Percentiles rank a stretch among this genome's conserved stretches.
These are phyloP conservation scores for Psilocybe tampanensis DNA, from an alignment of 768 basidiomycete genomes.

Conservation along the genomic window DNA sequence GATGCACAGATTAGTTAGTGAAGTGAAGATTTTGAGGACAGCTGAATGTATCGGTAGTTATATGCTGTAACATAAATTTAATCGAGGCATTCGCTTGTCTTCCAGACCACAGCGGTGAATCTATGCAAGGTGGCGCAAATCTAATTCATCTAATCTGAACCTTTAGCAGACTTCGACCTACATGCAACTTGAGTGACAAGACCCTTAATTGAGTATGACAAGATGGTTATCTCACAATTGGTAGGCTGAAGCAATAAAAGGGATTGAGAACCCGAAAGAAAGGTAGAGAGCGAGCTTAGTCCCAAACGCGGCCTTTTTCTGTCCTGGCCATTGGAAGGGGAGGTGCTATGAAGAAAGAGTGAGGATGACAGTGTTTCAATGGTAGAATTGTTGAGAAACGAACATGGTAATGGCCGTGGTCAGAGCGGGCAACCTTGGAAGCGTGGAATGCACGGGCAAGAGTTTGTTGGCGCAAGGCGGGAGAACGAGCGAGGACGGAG, in stretches of 20 bases:
- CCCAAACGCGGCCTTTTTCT: conserved; percentile 52
- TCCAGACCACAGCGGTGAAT: neutral
- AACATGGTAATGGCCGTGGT: conserved; percentile 63
- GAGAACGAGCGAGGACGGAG: conserved; percentile 44
- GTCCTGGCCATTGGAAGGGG: conserved; percentile 55
- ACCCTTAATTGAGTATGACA: neutral
- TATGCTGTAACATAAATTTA: too few species aligned
- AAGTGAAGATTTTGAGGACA: neutral
- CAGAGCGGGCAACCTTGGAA: conserved; percentile 44
- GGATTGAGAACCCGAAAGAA: conserved; percentile 61
- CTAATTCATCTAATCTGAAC: conserved; percentile 19
- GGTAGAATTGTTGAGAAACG: conserved; percentile 16
- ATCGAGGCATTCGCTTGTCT: neutral
- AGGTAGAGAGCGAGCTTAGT: conserved; percentile 52
- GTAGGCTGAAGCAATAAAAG: conserved; percentile 60
- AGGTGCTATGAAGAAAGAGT: conserved; percentile 43
- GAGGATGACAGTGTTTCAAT: conserved; percentile 3
- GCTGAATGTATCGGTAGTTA: neutral
- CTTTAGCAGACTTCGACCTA: conserved; percentile 47
- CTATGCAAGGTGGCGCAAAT: neutral
- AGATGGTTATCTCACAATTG: conserved; percentile 60
- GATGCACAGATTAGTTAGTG: neutral
- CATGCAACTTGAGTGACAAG: conserved; percentile 3
- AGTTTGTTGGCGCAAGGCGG: conserved; percentile 40
- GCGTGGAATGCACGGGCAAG: conserved; percentile 40